A percentile compares a stretch with the other conserved stretches of the same genome.
These are phyloP conservation scores for Kwoniella sp. DNA, from an alignment of 768 basidiomycete genomes.

Conservation along the genomic window DNA sequence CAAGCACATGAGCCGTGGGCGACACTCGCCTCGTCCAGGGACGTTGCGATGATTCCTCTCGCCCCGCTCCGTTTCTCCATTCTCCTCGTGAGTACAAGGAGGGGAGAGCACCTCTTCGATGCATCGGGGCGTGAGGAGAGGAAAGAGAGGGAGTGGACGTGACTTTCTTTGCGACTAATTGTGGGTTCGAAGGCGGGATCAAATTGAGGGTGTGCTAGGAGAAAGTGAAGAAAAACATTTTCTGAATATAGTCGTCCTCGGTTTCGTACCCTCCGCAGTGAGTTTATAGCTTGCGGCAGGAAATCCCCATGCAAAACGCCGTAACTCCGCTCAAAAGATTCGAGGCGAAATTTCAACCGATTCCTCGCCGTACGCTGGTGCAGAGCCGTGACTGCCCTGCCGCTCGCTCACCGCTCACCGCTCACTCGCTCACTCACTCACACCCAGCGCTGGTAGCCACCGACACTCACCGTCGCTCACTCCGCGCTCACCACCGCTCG, in stretches of 20 bases:
- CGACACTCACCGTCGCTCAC: background rate
- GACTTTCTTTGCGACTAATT: too few relatives aligned
- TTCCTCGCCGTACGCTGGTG: background rate
- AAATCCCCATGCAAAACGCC: conserved; percentile 1
- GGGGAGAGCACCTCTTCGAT: conserved; percentile 34
- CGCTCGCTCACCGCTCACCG: background rate
- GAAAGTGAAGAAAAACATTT: conserved; percentile 3
- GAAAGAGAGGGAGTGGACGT: conserved; percentile 5
- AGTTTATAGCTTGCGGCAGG: background rate
- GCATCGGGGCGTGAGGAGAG: conserved; percentile 32
- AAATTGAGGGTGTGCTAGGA: too few relatives aligned
- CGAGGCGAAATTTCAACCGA: conserved; percentile 19
- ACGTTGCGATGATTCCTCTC: too few relatives aligned
- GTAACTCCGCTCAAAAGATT: conserved; percentile 1
- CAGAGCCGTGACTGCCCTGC: background rate
- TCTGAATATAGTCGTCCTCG: too few relatives aligned
- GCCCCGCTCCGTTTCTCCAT: conserved; percentile 47
- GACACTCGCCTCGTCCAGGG: too few relatives aligned
- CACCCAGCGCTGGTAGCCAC: too few relatives aligned
- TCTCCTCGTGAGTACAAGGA: conserved; percentile 7
- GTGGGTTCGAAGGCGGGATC: too few relatives aligned
- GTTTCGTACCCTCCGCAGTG: too few relatives aligned
- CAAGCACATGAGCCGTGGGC: too few relatives aligned
- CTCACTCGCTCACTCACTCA: conserved; percentile 6
- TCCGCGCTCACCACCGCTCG: background rate